Evolutionary conservation across 2,329 filamentous ascomycete genomes (phyloP).

Genomic region (Penicillium sp.): DNA sequence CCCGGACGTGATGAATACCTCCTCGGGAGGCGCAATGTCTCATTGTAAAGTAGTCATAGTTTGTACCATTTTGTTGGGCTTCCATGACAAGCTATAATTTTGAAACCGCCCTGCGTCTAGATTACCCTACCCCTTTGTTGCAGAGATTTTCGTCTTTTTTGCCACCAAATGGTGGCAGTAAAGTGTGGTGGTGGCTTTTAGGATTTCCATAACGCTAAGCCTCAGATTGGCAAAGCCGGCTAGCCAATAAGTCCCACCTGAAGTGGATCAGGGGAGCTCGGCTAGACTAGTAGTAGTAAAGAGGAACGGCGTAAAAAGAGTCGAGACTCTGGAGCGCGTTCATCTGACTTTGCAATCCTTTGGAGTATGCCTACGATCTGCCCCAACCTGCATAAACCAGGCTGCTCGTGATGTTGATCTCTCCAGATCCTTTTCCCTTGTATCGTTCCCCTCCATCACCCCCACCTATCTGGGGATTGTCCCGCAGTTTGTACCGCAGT

Average conservation of each 20-base stretch:
- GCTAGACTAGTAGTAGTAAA: not conserved
- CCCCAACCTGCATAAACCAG: conserved; percentile 3
- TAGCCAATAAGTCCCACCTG: not conserved
- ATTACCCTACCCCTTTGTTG: not conserved
- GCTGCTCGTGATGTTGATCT: conserved; percentile 10
- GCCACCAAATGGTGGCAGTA: conserved; percentile 4
- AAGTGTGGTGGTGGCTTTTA: not conserved
- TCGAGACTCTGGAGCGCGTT: conserved; percentile 12
- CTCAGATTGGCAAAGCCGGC: conserved; percentile 6
- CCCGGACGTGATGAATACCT: conserved; percentile 7
- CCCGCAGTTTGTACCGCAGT: conserved; percentile 11
- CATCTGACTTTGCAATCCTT: conserved; percentile 9
- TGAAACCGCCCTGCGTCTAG: not conserved
- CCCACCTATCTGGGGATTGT: conserved; percentile 6
- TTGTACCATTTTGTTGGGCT: not conserved
- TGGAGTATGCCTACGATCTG: conserved; percentile 1
- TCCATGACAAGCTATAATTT: not conserved
- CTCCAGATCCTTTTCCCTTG: conserved; percentile 6
- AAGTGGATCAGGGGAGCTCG: not conserved
- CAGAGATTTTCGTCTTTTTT: not conserved
- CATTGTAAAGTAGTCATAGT: not conserved
- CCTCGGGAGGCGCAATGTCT: conserved; percentile 11
- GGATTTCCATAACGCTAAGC: conserved; percentile 1
- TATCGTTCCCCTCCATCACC: not conserved
- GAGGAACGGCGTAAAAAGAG: not conserved